Percentiles rank a stretch among this genome's conserved stretches.
Evolutionary conservation across 176 grass and related monocot genomes (phyloP).

Genomic region (Carex cristatella): DNA sequence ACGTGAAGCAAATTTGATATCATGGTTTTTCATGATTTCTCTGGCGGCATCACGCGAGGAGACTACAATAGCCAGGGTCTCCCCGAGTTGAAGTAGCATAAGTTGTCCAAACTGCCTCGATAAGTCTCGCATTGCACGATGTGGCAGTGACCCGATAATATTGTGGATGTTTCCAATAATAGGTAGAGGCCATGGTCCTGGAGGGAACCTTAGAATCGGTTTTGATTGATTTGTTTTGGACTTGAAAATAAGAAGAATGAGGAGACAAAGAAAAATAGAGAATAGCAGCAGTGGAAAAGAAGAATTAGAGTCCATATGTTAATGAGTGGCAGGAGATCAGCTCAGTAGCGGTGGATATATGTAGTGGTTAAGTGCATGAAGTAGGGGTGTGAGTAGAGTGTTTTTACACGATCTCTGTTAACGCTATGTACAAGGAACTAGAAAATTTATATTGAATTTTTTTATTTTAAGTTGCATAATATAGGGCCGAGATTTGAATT

Average conservation of each 20-base stretch:
- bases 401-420: too few species aligned
- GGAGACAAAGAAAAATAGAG: constrained; percentile 6
- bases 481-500: too few species aligned
- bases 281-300: not conserved
- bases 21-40: constrained; percentile 28
- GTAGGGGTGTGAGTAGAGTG: not conserved
- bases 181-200: constrained; percentile 27
- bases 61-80: constrained; percentile 26
- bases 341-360: not conserved
- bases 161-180: constrained; percentile 37
- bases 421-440: too few species aligned
- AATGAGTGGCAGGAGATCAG: not conserved
- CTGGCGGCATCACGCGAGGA: constrained; percentile 8
- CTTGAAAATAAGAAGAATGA: constrained; percentile 1
- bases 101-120: constrained; percentile 18
- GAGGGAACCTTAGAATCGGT: constrained; percentile 13
- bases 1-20: constrained; percentile 20
- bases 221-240: not conserved
- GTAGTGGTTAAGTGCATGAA: not conserved
- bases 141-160: not conserved
- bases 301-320: not conserved
- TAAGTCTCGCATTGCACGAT: constrained; percentile 26
- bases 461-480: too few species aligned
- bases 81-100: constrained; percentile 22
- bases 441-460: too few species aligned